Base-by-base conservation (phyloP, 23 red algal genomes). In the Cyanidiococcus yangmingshanensis region DNA sequence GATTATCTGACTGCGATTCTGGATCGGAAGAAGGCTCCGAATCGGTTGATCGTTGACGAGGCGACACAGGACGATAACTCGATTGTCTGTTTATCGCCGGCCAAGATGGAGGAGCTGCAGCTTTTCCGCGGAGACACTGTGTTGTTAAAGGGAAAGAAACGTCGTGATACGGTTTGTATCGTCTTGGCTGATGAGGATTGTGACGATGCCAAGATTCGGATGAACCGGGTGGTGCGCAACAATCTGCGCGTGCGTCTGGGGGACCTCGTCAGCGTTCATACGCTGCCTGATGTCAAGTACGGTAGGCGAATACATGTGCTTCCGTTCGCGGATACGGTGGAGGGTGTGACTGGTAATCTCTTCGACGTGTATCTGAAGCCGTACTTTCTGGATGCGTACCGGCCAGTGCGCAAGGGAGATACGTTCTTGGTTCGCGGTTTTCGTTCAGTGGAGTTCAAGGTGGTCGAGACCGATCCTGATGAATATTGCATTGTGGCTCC, bases 121-220 rank as follows among this genome's bases (percentile, higher is more conserved):
- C 82, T 98, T 24, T 98, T 98, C 76, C 94, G 94, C 33, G 94
- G 94, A 63, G 94, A 98, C 74, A 98, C 94, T 37, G 94, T 98
- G 32, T 77, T 98, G 50, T 50, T 98, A 24, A 91, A 91, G 58
- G 94, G 94, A 1, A 91, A 91, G 78, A 91, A 91, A 68, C 84
- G 94, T 27, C 82, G 81, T 37, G 89, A 91, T 74, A 98, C 94
- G 29, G 94, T 98, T 30, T 98, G 94, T 83, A 92, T 98, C 74
- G 94, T 98, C 1, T 76, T 98, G 74, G 89, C 89, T 0, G 94
- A 98, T 71, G 94, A 98, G 68, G 82, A 85, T 3, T 91, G 89
- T 41, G 88, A 91, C 54, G 94, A 98, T 63, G 80, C 68, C 7
- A 85, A 87, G 74, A 89, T 98, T 37, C 67, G 79, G 24, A 84